Conservation (phyloP, 192 early-diverging fungal genomes). For the Geranomyces michiganensis region DNA sequence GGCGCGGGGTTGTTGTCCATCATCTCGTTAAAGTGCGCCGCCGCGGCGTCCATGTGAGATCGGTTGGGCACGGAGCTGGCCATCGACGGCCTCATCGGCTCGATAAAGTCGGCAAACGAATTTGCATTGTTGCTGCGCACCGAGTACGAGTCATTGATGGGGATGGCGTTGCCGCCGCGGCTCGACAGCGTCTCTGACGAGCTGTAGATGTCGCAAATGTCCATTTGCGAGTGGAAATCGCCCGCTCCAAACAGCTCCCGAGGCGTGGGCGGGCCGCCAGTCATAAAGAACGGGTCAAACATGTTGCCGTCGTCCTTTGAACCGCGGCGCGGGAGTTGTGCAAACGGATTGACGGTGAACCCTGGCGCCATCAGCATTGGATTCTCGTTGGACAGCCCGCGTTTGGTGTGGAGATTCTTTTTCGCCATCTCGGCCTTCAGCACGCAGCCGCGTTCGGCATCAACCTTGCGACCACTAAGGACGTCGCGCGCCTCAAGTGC, state of each 20-base stretch:
- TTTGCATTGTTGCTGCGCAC: not conserved
- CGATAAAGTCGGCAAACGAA: slow-evolving; percentile 28
- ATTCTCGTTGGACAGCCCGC: slow-evolving; percentile 55
- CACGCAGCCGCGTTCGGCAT: slow-evolving; percentile 77
- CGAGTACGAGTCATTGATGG: slow-evolving; percentile 20
- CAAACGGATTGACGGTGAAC: slow-evolving; percentile 28
- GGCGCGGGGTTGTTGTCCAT: slow-evolving; percentile 20
- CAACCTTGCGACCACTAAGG: slow-evolving; percentile 88
- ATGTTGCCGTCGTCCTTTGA: slow-evolving; percentile 19
- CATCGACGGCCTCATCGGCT: slow-evolving; percentile 4
- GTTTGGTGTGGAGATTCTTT: slow-evolving; percentile 94
- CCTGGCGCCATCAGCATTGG: not conserved
- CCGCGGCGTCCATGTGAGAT: slow-evolving; percentile 6
- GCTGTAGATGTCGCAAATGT: slow-evolving; percentile 29
- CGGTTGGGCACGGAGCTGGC: slow-evolving; percentile 21
- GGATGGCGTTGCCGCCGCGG: slow-evolving; percentile 11
- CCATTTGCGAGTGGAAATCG: slow-evolving; percentile 23
- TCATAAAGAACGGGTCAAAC: slow-evolving; percentile 33
- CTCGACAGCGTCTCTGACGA: not conserved
- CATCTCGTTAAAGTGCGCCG: slow-evolving; percentile 25
- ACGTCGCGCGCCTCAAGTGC: slow-evolving; percentile 91
- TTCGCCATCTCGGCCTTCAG: slow-evolving; percentile 99
- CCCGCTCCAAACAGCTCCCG: slow-evolving; percentile 22
- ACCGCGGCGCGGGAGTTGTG: slow-evolving; percentile 29
- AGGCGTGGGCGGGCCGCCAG: slow-evolving; percentile 17